Evolutionary conservation across 768 basidiomycete species (phyloP).

Genomic region (Nidularia sp.): DNA sequence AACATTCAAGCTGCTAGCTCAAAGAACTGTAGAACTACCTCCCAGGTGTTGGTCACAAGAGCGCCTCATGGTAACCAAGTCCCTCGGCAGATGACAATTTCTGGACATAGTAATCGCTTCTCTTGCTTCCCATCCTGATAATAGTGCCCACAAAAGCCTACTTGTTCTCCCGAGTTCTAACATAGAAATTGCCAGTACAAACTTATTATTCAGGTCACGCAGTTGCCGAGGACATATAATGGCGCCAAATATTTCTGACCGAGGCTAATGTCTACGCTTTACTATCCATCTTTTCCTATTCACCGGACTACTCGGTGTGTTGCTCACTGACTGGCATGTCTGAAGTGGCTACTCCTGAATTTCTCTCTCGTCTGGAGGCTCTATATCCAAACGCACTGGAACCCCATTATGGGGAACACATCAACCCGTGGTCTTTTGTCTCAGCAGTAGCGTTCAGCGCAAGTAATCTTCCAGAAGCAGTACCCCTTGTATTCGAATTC

Average conservation of each 20-base stretch:
- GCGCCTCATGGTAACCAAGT: neutral
- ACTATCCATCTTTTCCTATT: neutral
- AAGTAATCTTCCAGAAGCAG: constrained; percentile 54
- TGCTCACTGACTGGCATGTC: neutral
- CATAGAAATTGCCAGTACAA: no score
- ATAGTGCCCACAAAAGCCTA: neutral
- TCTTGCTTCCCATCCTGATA: neutral
- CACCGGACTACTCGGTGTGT: neutral
- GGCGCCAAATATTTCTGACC: no score
- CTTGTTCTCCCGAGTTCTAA: no score
- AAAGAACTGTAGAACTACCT: neutral
- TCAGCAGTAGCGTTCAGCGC: constrained; percentile 54
- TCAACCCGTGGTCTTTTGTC: constrained; percentile 55
- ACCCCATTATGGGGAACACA: neutral
- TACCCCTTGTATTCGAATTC: constrained; percentile 49
- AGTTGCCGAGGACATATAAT: no score
- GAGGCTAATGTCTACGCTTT: neutral
- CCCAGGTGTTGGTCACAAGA: neutral
- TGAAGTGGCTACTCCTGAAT: constrained; percentile 1
- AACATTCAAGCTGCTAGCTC: neutral
- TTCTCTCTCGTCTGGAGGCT: constrained; percentile 4
- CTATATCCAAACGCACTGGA: neutral
- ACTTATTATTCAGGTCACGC: no score
- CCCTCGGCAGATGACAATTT: neutral
- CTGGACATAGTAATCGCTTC: neutral